phyloP scores from a whole-genome alignment of 2,329 filamentous ascomycete species.

The Verruconis gallopava region DNA sequence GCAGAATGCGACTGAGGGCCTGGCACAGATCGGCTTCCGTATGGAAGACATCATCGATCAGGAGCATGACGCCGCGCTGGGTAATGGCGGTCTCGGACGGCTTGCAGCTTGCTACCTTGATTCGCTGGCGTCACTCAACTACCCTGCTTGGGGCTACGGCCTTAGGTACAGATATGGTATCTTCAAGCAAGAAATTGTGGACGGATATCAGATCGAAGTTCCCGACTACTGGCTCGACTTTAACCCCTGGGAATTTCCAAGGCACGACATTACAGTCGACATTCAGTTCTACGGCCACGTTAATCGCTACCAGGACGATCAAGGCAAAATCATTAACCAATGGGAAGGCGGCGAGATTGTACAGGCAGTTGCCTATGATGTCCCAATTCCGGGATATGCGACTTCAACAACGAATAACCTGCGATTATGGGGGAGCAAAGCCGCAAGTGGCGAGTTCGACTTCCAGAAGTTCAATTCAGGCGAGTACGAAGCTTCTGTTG shows the following conservation, averaged over 20 bases:
- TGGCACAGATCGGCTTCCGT: constrained; percentile 82
- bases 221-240: constrained; percentile 99
- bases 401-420: constrained; percentile 93
- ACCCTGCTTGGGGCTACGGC: constrained; percentile 94
- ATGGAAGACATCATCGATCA: constrained; percentile 92
- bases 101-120: constrained; percentile 95
- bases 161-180: constrained; percentile 87
- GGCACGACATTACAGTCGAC: constrained; percentile 89
- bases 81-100: constrained; percentile 89
- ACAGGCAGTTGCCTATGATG: constrained; percentile 84
- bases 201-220: constrained; percentile 95
- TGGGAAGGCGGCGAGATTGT: constrained; percentile 96
- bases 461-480: constrained; percentile 99
- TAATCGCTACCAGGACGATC: constrained; percentile 56
- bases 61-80: constrained; percentile 90
- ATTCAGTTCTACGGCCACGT: constrained; percentile 93
- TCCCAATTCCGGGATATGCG: constrained; percentile 75
- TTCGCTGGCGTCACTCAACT: constrained; percentile 87
- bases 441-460: constrained; percentile 92
- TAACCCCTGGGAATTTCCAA: constrained; percentile 97
- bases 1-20: constrained; percentile 68
- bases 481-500: constrained; percentile 94
- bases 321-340: constrained; percentile 58
- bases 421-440: constrained; percentile 94
- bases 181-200: constrained; percentile 98